These are phyloP conservation scores for Globisporangium acanthophoron DNA, from an alignment of 352 stramenopile species.

Conservation along the genomic window DNA sequence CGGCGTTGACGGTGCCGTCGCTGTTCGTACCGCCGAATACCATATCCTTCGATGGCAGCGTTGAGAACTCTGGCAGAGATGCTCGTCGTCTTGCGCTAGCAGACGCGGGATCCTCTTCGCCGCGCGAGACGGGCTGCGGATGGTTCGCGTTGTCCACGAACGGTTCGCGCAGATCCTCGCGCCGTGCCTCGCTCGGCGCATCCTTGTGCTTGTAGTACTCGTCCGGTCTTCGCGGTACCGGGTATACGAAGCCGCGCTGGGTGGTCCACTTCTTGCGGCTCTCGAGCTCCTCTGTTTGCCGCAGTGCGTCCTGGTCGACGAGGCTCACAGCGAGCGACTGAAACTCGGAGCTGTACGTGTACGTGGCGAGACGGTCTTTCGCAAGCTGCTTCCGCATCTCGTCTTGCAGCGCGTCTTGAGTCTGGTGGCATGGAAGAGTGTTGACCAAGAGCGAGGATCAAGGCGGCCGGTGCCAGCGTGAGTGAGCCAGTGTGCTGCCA, in stretches of 20 bases:
- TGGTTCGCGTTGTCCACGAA: constrained; percentile 85
- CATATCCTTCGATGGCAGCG: constrained; percentile 79
- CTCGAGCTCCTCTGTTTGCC: constrained; percentile 40
- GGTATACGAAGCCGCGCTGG: constrained; percentile 85
- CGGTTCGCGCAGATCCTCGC: constrained; percentile 74
- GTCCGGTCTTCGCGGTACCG: constrained; percentile 41
- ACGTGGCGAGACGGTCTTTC: constrained; percentile 56
- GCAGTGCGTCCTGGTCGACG: constrained; percentile 62
- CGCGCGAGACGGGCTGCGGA: constrained; percentile 51
- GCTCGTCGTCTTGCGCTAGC: background rate
- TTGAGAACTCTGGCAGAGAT: constrained; percentile 55
- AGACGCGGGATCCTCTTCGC: constrained; percentile 8
- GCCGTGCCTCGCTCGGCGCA: constrained; percentile 66
- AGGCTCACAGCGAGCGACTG: constrained; percentile 81
- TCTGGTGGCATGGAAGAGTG: constrained; percentile 22
- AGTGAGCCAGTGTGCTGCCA: background rate
- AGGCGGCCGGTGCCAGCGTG: background rate
- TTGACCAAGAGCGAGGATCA: background rate
- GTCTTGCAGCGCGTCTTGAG: constrained; percentile 82
- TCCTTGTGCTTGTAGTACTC: constrained; percentile 75
- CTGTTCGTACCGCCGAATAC: constrained; percentile 84
- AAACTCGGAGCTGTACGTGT: constrained; percentile 87
- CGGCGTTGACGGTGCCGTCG: constrained; percentile 49
- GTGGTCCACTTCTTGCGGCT: constrained; percentile 75
- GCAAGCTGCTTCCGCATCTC: constrained; percentile 59